These are phyloP conservation scores for Fraxinus platypoda DNA, from an alignment of 305 asterid genomes.

Conservation along the genomic window DNA sequence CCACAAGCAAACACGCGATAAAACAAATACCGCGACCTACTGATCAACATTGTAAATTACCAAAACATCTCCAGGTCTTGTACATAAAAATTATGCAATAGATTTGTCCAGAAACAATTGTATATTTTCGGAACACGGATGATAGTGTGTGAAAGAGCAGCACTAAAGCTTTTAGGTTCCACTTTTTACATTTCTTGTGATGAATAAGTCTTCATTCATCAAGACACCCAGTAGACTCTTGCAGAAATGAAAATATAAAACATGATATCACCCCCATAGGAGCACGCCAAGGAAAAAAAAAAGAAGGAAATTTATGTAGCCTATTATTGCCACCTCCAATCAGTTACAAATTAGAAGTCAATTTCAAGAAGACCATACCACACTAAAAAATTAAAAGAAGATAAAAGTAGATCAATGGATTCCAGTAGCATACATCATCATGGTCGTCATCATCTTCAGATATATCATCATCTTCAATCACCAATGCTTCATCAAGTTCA, in stretches of 20 bases:
- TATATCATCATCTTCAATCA: constrained; percentile 94
- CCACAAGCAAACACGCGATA: neutral
- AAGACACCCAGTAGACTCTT: neutral
- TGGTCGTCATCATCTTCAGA: constrained; percentile 88
- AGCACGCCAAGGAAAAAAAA: neutral
- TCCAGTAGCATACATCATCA: constrained; percentile 63
- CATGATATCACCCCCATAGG: neutral
- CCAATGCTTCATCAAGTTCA: constrained; percentile 84
- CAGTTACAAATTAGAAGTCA: neutral
- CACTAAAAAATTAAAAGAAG: neutral
- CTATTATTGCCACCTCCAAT: neutral
- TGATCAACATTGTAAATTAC: neutral
- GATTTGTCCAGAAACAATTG: neutral
- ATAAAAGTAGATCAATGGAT: constrained; percentile 8
- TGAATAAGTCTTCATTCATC: neutral
- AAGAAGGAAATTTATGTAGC: neutral
- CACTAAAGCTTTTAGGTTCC: neutral
- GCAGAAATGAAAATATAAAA: neutral
- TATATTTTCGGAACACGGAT: neutral
- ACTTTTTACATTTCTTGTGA: neutral
- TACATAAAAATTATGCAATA: neutral
- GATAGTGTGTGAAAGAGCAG: neutral
- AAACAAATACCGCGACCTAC: neutral
- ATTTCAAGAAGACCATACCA: neutral
- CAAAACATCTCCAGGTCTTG: neutral